Evolutionary conservation across 2,329 filamentous ascomycete species (phyloP), one percentile per base, ranked within the genome.

Genomic region (Colletotrichum abscissum): DNA sequence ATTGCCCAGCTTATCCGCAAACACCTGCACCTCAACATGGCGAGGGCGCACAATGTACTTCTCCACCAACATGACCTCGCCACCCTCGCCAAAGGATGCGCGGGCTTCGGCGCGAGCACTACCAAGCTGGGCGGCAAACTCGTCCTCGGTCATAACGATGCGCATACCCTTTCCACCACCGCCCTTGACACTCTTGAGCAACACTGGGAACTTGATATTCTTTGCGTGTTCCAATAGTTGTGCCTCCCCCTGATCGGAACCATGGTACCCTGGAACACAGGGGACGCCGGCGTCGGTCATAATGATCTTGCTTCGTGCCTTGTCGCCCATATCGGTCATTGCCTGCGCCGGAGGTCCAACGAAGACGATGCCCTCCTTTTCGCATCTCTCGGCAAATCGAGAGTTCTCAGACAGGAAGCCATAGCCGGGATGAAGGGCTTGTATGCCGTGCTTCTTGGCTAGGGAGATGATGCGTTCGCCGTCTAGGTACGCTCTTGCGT

Each of bases 371-470:
- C 97, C 97, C 57, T 95, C 95, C 78, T 97, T 92, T 78, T 94
- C 93, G 81, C 96, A 98, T 81, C 94, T 92, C 78, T 92, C 91
- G 3, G 97, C 97, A 81, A 99, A 99, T 6, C 88, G 91, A 8
- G 96, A 92, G 83, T 99, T 99, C 85, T 99, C 97, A 75, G 94
- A 97, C 76, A 98, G 85, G 80, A 97, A 99, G 56, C 97, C 97
- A 85, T 99, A 99, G 28, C 97, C 97, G 0, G 97, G 97, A 82
- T 99, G 97, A 77, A 99, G 92, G 5, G 95, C 96, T 81, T 96
- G 91, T 79, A 97, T 98, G 56, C 93, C 93, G 79, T 96, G 91
- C 78, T 93, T 88, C 84, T 95, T 95, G 16, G 96, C 97, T 72
- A 98, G 91, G 33, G 91, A 89, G 75, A 99, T 96, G 80, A 99